Evolutionary conservation across 78 protist genomes (phyloP).

Genomic region (Anaeramoeba ignava): DNA sequence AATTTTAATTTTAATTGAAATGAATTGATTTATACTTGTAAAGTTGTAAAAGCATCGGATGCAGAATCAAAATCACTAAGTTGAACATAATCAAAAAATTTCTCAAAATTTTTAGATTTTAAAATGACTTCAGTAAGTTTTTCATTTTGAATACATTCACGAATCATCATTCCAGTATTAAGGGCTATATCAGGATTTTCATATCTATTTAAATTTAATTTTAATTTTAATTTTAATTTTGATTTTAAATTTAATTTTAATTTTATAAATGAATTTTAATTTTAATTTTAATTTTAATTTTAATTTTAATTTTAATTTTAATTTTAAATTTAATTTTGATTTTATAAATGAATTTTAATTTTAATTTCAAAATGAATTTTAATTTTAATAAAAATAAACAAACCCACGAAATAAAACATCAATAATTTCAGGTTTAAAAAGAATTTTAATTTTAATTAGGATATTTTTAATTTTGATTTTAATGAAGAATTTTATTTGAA

Average conservation of each 20-base stretch:
- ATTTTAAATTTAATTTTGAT: background rate
- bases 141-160: constrained; percentile 64
- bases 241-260: too few species aligned
- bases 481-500: background rate
- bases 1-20: background rate
- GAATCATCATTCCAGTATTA: constrained; percentile 66
- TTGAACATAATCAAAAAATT: constrained; percentile 53
- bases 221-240: background rate
- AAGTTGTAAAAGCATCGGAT: constrained; percentile 81
- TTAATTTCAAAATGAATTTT: too few species aligned
- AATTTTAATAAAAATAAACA: background rate
- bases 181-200: constrained; percentile 51
- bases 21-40: constrained; percentile 18
- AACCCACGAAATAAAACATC: background rate
- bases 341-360: too few species aligned
- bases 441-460: background rate
- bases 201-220: constrained; percentile 26
- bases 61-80: constrained; percentile 73
- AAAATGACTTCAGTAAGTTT: constrained; percentile 37
- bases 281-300: background rate
- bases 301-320: background rate
- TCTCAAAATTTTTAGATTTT: constrained; percentile 25
- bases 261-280: too few species aligned
- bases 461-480: background rate
- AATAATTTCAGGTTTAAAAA: background rate